phyloP scores from a whole-genome alignment of 2,329 filamentous ascomycete species.

The Pseudogymnoascus sp. region DNA sequence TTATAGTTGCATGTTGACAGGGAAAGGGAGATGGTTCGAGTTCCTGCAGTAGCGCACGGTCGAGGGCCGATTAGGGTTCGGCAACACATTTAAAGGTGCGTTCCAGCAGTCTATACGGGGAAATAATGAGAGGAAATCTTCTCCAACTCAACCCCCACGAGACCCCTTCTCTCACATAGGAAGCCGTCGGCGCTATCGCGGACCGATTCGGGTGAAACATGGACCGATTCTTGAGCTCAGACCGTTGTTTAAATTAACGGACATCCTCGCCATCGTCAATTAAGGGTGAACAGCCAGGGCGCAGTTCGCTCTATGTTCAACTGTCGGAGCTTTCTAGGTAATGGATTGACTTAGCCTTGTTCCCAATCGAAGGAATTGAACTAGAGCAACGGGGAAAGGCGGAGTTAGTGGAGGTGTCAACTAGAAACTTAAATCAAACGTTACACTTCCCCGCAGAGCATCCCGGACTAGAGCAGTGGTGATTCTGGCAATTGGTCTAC shows the following conservation, averaged over 20 bases:
- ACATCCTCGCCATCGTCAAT: neutral
- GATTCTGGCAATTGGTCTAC: neutral
- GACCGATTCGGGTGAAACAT: neutral
- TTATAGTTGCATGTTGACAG: neutral
- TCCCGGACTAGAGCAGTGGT: neutral
- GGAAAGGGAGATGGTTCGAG: neutral
- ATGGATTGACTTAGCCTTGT: neutral
- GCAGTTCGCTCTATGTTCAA: neutral
- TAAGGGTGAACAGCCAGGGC: neutral
- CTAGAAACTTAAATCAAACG: neutral
- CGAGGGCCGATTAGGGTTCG: constrained; percentile 3
- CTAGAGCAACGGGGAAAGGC: neutral
- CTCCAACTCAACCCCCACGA: neutral
- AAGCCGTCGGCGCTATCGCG: neutral
- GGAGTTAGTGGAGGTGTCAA: neutral
- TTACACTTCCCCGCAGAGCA: neutral
- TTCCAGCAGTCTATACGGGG: neutral
- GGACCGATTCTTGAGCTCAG: neutral
- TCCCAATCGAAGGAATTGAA: neutral
- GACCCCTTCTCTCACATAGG: neutral
- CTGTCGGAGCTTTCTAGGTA: neutral
- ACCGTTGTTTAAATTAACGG: neutral
- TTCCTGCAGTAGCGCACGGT: constrained; percentile 6
- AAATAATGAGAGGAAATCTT: neutral
- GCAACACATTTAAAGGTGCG: neutral